Conservation (phyloP, 306 rosid genomes). For the Cajanus cajan region DNA sequence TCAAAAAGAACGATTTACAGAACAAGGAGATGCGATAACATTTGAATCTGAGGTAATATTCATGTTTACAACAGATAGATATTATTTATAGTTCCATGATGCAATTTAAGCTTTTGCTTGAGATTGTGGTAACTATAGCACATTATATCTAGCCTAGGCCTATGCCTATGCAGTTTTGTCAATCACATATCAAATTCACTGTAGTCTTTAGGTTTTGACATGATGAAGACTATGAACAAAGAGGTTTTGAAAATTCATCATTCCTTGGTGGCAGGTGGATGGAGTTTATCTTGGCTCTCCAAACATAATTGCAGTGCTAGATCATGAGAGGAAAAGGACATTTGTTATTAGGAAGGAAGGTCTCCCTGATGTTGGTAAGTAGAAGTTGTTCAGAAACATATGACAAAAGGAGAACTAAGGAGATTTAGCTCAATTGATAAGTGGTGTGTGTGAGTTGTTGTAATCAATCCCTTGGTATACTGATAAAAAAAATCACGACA, state of each 20-base stretch:
- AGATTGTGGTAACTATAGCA: background rate
- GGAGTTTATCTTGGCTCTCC: conserved; percentile 87
- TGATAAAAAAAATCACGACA: too few relatives aligned
- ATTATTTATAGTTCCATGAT: conserved; percentile 3
- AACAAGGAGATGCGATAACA: conserved; percentile 92
- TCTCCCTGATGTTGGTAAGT: conserved; percentile 89
- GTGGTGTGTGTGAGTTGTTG: too few relatives aligned
- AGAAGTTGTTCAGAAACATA: background rate
- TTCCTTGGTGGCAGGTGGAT: conserved; percentile 61
- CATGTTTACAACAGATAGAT: background rate
- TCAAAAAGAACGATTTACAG: conserved; percentile 83
- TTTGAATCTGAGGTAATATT: conserved; percentile 81
- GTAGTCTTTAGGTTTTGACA: background rate
- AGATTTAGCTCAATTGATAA: too few relatives aligned
- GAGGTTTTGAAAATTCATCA: background rate
- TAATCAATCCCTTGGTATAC: too few relatives aligned
- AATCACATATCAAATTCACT: background rate
- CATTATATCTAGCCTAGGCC: background rate
- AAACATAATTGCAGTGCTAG: conserved; percentile 73
- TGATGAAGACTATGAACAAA: background rate
- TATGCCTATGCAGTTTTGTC: background rate
- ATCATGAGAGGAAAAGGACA: conserved; percentile 84
- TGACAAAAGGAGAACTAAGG: background rate
- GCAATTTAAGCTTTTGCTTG: background rate
- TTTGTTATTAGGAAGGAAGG: conserved; percentile 85